A percentile compares a stretch with the other conserved stretches of the same genome.
Evolutionary conservation across 371 early-diverging fungal genomes (phyloP).

Genomic region (Syncephalastrum racemosum): DNA sequence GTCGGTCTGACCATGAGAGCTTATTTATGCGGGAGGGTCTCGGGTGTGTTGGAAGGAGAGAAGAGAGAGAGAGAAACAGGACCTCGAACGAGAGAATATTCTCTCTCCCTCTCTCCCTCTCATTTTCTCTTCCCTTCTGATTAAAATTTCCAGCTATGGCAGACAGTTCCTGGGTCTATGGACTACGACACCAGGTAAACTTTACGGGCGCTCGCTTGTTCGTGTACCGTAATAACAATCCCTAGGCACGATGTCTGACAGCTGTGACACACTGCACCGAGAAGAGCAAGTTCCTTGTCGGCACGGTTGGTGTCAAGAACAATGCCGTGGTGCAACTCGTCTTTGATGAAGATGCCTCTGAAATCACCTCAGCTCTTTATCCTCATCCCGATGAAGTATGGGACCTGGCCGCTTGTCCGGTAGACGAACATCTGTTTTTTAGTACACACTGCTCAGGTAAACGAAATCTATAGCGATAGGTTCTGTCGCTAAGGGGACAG

Average conservation of each 20-base stretch:
- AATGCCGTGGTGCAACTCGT: constrained; percentile 67
- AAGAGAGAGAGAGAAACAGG: constrained; percentile 10
- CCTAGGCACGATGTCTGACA: constrained; percentile 69
- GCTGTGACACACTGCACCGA: constrained; percentile 64
- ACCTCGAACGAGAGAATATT: neutral
- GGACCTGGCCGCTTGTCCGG: constrained; percentile 67
- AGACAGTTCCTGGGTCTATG: constrained; percentile 66
- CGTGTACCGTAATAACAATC: neutral
- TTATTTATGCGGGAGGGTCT: too few species aligned
- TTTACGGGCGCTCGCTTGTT: too few species aligned
- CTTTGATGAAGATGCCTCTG: constrained; percentile 70
- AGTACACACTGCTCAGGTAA: constrained; percentile 63
- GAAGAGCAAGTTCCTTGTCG: constrained; percentile 72
- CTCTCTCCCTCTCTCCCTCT: neutral
- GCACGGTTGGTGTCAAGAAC: constrained; percentile 65
- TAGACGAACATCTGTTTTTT: constrained; percentile 60
- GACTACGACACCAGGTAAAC: constrained; percentile 67
- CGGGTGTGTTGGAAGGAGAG: neutral
- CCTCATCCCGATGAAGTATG: constrained; percentile 73
- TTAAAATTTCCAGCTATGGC: constrained; percentile 19
- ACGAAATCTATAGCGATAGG: neutral
- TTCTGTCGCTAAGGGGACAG: constrained; percentile 4
- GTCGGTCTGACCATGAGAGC: too few species aligned
- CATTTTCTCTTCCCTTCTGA: too few species aligned
- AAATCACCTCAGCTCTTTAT: constrained; percentile 62